Conservation (phyloP, 176 grass and related monocot genomes). For the Aegilops longissima region DNA sequence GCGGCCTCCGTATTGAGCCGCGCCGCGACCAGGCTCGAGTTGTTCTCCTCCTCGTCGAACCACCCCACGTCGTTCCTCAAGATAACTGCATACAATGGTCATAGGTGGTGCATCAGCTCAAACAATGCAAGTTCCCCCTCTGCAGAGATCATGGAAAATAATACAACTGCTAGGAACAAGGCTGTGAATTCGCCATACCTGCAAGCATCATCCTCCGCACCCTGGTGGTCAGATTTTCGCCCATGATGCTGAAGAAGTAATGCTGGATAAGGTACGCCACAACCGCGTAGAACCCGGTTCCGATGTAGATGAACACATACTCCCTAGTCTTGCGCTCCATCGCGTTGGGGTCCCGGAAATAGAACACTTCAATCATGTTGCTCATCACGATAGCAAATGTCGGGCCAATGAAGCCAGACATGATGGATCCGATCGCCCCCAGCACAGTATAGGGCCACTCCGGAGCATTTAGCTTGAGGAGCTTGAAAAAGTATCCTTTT, state of each 20-base stretch:
- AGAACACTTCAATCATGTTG: slow-evolving; percentile 88
- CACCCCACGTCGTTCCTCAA: slow-evolving; percentile 78
- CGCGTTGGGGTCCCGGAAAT: slow-evolving; percentile 56
- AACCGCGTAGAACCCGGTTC: slow-evolving; percentile 65
- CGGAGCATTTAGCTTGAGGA: slow-evolving; percentile 72
- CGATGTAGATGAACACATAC: slow-evolving; percentile 81
- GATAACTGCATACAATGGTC: slow-evolving; percentile 41
- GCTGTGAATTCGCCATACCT: slow-evolving; percentile 14
- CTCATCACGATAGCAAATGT: slow-evolving; percentile 85
- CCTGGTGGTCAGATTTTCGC: slow-evolving; percentile 78
- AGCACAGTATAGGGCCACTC: slow-evolving; percentile 78
- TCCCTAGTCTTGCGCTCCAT: slow-evolving; percentile 88
- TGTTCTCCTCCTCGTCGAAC: slow-evolving; percentile 87
- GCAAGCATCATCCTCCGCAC: slow-evolving; percentile 83
- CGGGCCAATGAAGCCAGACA: slow-evolving; percentile 75
- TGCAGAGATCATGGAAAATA: not conserved
- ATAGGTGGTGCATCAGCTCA: not conserved
- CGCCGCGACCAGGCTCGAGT: slow-evolving; percentile 57
- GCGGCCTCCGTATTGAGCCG: slow-evolving; percentile 58
- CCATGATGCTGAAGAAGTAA: slow-evolving; percentile 93
- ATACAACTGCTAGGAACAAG: too few species aligned
- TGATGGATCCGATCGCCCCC: slow-evolving; percentile 63
- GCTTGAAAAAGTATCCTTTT: slow-evolving; percentile 67
- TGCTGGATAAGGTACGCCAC: slow-evolving; percentile 74
- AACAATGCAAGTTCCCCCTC: not conserved